phyloP scores from a whole-genome alignment of 331 rosid genomes.

The Pyracantha coccinea region DNA sequence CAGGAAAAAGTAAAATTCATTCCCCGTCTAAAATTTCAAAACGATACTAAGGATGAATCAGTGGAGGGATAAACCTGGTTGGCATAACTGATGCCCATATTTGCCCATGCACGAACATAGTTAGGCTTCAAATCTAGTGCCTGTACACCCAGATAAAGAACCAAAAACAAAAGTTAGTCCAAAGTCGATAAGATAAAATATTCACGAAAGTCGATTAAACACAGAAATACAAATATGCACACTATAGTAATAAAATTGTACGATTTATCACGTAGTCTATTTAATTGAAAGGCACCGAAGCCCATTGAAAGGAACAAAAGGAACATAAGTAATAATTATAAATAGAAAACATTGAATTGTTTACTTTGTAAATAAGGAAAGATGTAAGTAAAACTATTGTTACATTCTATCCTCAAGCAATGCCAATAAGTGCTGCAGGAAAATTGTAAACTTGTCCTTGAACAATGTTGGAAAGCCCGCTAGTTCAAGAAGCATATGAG shows the following conservation, averaged over 20 bases:
- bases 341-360: neutral
- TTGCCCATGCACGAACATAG: slow-evolving; percentile 99
- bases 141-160: slow-evolving; percentile 28
- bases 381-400: neutral
- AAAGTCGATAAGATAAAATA: neutral
- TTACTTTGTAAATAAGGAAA: neutral
- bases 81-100: slow-evolving; percentile 98
- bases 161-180: neutral
- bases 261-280: too few species aligned
- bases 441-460: neutral
- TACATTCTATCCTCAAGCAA: neutral
- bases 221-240: neutral
- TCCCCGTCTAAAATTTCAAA: neutral
- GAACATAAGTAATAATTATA: neutral
- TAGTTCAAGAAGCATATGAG: neutral
- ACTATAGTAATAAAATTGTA: too few species aligned
- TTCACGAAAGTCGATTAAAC: neutral
- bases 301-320: neutral
- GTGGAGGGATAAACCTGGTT: slow-evolving; percentile 59
- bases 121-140: slow-evolving; percentile 98
- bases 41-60: neutral
- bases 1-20: neutral
- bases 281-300: neutral
- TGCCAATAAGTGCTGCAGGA: neutral
- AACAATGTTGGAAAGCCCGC: neutral